Percentiles rank a stretch among this genome's conserved stretches.
Evolutionary conservation across 2,329 filamentous ascomycete species (phyloP).

Genomic region (Clonostachys rosea): DNA sequence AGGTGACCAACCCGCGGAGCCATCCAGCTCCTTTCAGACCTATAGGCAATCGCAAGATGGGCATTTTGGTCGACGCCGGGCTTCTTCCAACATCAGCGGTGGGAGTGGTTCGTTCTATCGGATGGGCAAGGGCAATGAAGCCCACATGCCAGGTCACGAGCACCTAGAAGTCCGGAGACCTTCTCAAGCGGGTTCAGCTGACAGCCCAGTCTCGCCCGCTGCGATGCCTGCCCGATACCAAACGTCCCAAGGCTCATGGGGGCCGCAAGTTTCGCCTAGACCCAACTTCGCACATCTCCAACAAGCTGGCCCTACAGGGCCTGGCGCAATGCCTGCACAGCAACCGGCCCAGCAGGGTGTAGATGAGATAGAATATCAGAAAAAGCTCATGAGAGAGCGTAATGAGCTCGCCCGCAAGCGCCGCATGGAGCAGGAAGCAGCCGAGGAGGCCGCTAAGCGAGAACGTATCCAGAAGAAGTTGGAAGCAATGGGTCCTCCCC

Average conservation of each 20-base stretch:
- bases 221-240: constrained; percentile 12
- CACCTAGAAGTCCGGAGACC: constrained; percentile 36
- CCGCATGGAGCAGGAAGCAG: constrained; percentile 62
- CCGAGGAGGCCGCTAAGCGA: constrained; percentile 66
- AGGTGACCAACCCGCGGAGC: constrained; percentile 69
- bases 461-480: constrained; percentile 71
- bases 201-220: constrained; percentile 42
- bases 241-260: constrained; percentile 15
- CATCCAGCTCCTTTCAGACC: constrained; percentile 82
- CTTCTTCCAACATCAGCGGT: constrained; percentile 88
- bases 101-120: constrained; percentile 69
- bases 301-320: constrained; percentile 11
- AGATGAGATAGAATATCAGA: constrained; percentile 57
- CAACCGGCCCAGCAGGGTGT: constrained; percentile 21
- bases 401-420: constrained; percentile 66
- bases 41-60: constrained; percentile 63
- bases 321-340: constrained; percentile 10
- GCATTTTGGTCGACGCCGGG: constrained; percentile 70
- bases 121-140: constrained; percentile 35
- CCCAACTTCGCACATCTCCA: constrained; percentile 32
- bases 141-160: constrained; percentile 34
- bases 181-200: constrained; percentile 44
- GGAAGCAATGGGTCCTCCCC: constrained; percentile 62
- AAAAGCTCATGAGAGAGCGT: constrained; percentile 68
- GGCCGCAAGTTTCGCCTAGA: constrained; percentile 35